Evolutionary conservation across 805 yeast genomes (phyloP).

Genomic region (Dipodascus geniculatus): DNA sequence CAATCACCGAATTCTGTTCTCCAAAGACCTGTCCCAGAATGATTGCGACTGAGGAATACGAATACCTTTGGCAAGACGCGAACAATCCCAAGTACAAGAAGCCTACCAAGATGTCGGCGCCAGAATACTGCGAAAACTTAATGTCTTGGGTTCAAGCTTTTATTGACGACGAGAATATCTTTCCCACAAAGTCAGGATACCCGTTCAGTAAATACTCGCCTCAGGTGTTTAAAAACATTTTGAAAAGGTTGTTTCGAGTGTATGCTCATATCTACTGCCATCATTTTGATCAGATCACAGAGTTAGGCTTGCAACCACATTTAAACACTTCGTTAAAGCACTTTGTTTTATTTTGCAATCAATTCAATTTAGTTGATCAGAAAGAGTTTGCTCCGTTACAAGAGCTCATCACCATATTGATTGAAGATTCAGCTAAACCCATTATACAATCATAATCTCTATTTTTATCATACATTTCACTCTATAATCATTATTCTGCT

Average conservation of each 20-base stretch:
- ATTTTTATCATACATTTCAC: background rate
- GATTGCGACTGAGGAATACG: slow-evolving; percentile 97
- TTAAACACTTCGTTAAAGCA: slow-evolving; percentile 91
- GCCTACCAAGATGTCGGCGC: slow-evolving; percentile 86
- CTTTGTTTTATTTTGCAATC: slow-evolving; percentile 75
- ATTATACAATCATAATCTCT: background rate
- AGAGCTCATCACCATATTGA: slow-evolving; percentile 65
- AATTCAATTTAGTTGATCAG: slow-evolving; percentile 62
- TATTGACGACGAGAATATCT: slow-evolving; percentile 79
- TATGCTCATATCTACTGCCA: slow-evolving; percentile 98
- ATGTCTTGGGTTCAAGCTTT: slow-evolving; percentile 94
- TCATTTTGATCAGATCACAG: slow-evolving; percentile 91
- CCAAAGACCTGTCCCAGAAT: slow-evolving; percentile 90
- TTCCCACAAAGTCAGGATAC: slow-evolving; percentile 85
- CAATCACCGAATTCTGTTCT: slow-evolving; percentile 93
- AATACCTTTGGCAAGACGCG: slow-evolving; percentile 88
- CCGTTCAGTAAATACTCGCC: slow-evolving; percentile 82
- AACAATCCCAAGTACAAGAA: slow-evolving; percentile 38
- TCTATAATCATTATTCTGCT: too few species aligned
- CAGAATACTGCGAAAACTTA: slow-evolving; percentile 84
- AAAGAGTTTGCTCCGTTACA: slow-evolving; percentile 89
- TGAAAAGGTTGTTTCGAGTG: slow-evolving; percentile 84
- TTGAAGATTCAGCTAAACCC: slow-evolving; percentile 27
- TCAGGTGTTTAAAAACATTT: slow-evolving; percentile 67
- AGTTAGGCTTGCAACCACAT: slow-evolving; percentile 84